Evolutionary conservation across 2,329 filamentous ascomycete species (phyloP), one percentile per base, ranked within the genome.

Genomic region (Diplodia scrobiculata): DNA sequence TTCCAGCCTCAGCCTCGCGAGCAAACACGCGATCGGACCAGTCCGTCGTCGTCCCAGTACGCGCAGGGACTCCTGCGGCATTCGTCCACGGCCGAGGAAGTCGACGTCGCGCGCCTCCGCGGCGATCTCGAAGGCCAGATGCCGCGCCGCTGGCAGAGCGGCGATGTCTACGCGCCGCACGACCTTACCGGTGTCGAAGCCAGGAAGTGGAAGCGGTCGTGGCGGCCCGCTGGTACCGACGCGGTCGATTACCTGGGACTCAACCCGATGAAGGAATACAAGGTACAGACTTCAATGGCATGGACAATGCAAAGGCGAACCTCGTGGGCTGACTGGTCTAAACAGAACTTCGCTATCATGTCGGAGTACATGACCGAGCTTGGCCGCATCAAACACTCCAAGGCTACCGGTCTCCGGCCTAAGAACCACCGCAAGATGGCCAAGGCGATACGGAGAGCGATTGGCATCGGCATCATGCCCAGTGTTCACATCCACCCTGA

Each of bases 401-500:
- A 78, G 5, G 82, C 88, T 27, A 98, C 93, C 0, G 92, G 91
- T 14, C 82, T 99, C 68, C 86, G 91, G 66, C 90, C 91, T 2
- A 89, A 91, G 70, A 98, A 98, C 82, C 95, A 99, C 82, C 86
- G 95, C 71, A 92, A 90, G 80, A 87, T 99, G 75, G 91, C 94
- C 68, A 97, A 96, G 83, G 94, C 96, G 63, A 90, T 99, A 72
- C 84, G 95, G 70, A 86, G 95, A 72, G 89, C 91, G 21, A 89
- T 98, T 72, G 95, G 93, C 1, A 84, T 97, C 74, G 95, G 95
- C 17, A 82, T 98, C 68, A 92, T 98, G 84, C 95, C 95, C 27
- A 96, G 89, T 76, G 89, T 96, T 65, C 91, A 99, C 81, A 83
- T 84, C 70, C 95, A 99, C 80, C 95, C 95, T 3, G 91, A 96